A percentile compares a stretch with the other conserved stretches of the same genome.
Conservation (phyloP, 2,329 filamentous ascomycete species). For the Stenocarpella maydis region DNA sequence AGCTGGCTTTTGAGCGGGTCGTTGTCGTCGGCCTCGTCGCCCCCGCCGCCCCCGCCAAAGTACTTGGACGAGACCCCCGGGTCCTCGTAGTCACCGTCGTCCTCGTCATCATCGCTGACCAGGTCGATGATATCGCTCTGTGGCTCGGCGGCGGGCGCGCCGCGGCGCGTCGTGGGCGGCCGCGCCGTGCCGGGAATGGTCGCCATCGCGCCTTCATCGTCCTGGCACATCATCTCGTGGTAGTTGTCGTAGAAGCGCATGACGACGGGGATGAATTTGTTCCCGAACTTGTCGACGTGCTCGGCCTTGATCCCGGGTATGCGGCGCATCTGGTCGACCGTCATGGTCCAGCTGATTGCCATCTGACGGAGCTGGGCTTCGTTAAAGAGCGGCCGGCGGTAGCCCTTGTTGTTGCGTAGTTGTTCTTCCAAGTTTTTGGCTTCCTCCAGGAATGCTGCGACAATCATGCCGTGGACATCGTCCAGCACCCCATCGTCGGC, state of each 20-base stretch:
- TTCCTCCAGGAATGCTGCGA: slow-evolving; percentile 70
- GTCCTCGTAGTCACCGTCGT: slow-evolving; percentile 40
- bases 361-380: slow-evolving; percentile 76
- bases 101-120: slow-evolving; percentile 55
- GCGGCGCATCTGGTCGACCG: slow-evolving; percentile 65
- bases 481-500: slow-evolving; percentile 56
- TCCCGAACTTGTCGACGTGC: slow-evolving; percentile 69
- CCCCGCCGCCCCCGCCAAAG: slow-evolving; percentile 45
- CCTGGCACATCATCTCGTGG: slow-evolving; percentile 56
- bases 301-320: slow-evolving; percentile 70
- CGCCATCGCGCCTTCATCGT: slow-evolving; percentile 31
- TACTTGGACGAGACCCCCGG: slow-evolving; percentile 55
- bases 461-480: slow-evolving; percentile 68
- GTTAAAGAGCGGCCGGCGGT: slow-evolving; percentile 70
- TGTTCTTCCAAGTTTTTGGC: slow-evolving; percentile 68
- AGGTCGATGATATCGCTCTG: slow-evolving; percentile 62
- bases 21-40: neutral
- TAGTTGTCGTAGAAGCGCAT: slow-evolving; percentile 56
- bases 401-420: slow-evolving; percentile 65
- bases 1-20: slow-evolving; percentile 37
- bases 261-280: slow-evolving; percentile 67
- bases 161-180: slow-evolving; percentile 13
- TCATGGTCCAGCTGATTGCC: slow-evolving; percentile 73
- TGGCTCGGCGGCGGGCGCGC: slow-evolving; percentile 36
- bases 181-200: slow-evolving; percentile 32